Percentiles rank a stretch among this genome's conserved stretches.
Evolutionary conservation across 441 rosid species (phyloP).

Genomic region (Geranium incanum): DNA sequence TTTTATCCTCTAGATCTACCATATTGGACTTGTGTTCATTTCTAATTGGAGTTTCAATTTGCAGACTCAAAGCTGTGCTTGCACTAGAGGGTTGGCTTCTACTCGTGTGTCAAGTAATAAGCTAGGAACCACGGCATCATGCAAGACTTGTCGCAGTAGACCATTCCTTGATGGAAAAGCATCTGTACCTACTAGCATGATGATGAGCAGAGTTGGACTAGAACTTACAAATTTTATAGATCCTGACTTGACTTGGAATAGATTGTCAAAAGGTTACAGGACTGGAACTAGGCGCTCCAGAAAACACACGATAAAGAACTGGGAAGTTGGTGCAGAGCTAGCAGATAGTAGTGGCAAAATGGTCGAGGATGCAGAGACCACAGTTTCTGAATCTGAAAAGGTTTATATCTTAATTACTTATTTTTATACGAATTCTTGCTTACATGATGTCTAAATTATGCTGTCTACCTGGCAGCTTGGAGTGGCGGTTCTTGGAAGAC

Average conservation of each 20-base stretch:
- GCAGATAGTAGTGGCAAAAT: slow-evolving; percentile 22
- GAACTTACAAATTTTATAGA: slow-evolving; percentile 37
- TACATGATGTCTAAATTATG: slow-evolving; percentile 1
- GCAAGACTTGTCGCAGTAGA: slow-evolving; percentile 26
- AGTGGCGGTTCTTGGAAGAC: slow-evolving; percentile 40
- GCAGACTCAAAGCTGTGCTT: slow-evolving; percentile 27
- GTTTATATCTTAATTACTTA: slow-evolving; percentile 23
- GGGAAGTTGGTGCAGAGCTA: slow-evolving; percentile 21
- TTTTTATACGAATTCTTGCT: not conserved
- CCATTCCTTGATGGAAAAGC: slow-evolving; percentile 30
- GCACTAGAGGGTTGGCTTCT: slow-evolving; percentile 21
- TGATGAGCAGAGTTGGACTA: slow-evolving; percentile 34
- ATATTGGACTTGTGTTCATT: not conserved
- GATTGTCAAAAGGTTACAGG: slow-evolving; percentile 41
- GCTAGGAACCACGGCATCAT: slow-evolving; percentile 26
- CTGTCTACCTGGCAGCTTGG: slow-evolving; percentile 35
- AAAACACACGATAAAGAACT: slow-evolving; percentile 26
- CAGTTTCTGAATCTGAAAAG: slow-evolving; percentile 44
- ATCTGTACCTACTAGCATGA: slow-evolving; percentile 29
- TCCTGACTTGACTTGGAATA: slow-evolving; percentile 48
- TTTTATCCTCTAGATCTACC: not conserved
- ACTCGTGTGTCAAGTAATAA: slow-evolving; percentile 24
- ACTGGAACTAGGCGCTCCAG: slow-evolving; percentile 36
- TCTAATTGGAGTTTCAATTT: slow-evolving; percentile 18
- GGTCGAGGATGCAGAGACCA: slow-evolving; percentile 16